Evolutionary conservation across 1,139 yeast species (phyloP).

Genomic region (Nadsonia starkeyi-henricii): DNA sequence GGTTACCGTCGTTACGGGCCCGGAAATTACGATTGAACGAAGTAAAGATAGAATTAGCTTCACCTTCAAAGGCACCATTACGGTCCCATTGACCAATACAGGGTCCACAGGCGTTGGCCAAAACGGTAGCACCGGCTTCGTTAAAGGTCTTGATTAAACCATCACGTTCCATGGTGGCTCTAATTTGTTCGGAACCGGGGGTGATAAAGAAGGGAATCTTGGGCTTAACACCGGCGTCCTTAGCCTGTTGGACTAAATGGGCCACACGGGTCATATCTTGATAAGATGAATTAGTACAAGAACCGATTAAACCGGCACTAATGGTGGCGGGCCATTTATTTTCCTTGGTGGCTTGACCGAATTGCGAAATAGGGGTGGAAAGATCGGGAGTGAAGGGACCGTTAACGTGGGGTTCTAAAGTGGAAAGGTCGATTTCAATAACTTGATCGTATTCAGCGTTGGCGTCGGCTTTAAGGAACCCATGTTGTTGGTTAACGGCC

Average conservation of each 20-base stretch:
- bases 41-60: conserved; percentile 78
- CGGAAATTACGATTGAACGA: conserved; percentile 94
- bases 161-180: conserved; percentile 97
- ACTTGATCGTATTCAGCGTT: conserved; percentile 95
- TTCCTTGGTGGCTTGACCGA: conserved; percentile 76
- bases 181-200: conserved; percentile 98
- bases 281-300: conserved; percentile 98
- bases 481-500: conserved; percentile 38
- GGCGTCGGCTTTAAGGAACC: conserved; percentile 77
- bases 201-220: conserved; percentile 87
- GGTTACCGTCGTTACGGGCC: conserved; percentile 95
- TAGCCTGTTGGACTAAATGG: conserved; percentile 84
- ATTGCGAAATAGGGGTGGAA: conserved; percentile 91
- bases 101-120: conserved; percentile 99
- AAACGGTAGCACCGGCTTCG: conserved; percentile 87
- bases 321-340: conserved; percentile 92
- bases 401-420: conserved; percentile 93
- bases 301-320: conserved; percentile 93
- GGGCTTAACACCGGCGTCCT: conserved; percentile 76
- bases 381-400: conserved; percentile 99
- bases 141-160: conserved; percentile 83
- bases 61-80: conserved; percentile 28
- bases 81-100: conserved; percentile 99
- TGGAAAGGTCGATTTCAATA: conserved; percentile 86
- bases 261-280: conserved; percentile 98